phyloP scores from a whole-genome alignment of 2,329 filamentous ascomycete species.

The Chaetomium strumarium region DNA sequence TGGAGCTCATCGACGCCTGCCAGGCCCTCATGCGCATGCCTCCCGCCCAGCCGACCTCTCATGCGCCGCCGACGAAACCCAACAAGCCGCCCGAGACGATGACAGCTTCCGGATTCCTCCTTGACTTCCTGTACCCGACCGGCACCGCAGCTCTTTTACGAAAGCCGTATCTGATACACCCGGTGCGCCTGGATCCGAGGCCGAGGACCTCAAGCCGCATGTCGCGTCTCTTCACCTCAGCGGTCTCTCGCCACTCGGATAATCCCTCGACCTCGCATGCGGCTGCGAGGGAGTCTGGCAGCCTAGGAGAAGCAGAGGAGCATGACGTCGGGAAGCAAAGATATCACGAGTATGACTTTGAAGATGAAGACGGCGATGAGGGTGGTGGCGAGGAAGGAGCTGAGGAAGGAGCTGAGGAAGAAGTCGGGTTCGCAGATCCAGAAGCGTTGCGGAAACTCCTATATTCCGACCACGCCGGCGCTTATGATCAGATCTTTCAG shows the following conservation, averaged over 20 bases:
- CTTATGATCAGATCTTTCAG: conserved; percentile 40
- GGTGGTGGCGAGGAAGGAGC: not conserved
- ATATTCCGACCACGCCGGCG: conserved; percentile 1
- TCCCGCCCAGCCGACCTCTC: conserved; percentile 20
- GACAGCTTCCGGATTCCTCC: conserved; percentile 40
- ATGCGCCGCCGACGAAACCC: conserved; percentile 16
- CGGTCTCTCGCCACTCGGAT: conserved; percentile 12
- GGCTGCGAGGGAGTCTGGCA: not conserved
- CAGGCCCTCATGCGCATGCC: conserved; percentile 33
- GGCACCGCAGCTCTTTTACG: conserved; percentile 40
- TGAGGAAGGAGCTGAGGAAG: not conserved
- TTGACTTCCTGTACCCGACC: conserved; percentile 52
- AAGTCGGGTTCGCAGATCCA: not conserved
- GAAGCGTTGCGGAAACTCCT: conserved; percentile 11
- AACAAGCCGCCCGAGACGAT: conserved; percentile 29
- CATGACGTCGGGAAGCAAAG: not conserved
- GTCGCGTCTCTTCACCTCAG: conserved; percentile 26
- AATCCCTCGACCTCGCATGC: not conserved
- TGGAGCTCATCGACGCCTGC: conserved; percentile 43
- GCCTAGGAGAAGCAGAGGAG: not conserved
- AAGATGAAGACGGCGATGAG: not conserved
- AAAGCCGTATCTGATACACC: conserved; percentile 25
- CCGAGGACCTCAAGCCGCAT: conserved; percentile 15
- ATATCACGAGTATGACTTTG: not conserved
- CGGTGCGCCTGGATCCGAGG: conserved; percentile 19